Evolutionary conservation across 192 early-diverging fungal species (phyloP).

Genomic region (Coemansia aciculifera): DNA sequence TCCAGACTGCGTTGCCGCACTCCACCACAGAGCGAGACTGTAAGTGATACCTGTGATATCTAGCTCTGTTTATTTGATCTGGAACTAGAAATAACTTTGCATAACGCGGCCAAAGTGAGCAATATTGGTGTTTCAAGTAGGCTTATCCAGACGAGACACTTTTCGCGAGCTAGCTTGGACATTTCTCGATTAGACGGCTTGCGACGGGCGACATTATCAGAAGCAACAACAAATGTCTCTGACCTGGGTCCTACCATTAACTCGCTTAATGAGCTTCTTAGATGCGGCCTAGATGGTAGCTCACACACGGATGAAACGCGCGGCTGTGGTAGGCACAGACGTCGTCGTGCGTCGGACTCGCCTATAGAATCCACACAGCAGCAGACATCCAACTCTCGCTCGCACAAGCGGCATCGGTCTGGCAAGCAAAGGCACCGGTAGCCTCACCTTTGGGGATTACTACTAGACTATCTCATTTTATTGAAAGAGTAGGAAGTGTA

Average conservation of each 20-base stretch:
- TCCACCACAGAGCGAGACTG: constrained; percentile 15
- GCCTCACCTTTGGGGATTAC: not conserved
- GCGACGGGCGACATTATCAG: not conserved
- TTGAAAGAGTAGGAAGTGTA: too few species aligned
- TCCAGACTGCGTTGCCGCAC: constrained; percentile 14
- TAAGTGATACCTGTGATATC: constrained; percentile 3
- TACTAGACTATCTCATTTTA: not conserved
- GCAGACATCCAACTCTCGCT: not conserved
- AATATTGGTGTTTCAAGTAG: not conserved
- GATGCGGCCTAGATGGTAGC: not conserved
- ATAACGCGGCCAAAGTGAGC: not conserved
- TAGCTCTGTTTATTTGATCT: not conserved
- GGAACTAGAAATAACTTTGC: not conserved
- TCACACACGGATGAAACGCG: not conserved
- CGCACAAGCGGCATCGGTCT: not conserved
- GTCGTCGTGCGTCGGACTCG: not conserved
- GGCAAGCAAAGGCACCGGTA: not conserved
- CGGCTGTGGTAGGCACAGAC: not conserved
- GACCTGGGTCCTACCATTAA: not conserved
- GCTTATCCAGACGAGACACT: constrained; percentile 1
- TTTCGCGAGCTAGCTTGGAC: constrained; percentile 8
- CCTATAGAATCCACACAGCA: not conserved
- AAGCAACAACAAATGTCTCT: not conserved
- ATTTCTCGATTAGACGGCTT: constrained; percentile 5
- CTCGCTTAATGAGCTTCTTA: not conserved